Conservation (phyloP, 768 basidiomycete species). For the Trametes elegans region DNA sequence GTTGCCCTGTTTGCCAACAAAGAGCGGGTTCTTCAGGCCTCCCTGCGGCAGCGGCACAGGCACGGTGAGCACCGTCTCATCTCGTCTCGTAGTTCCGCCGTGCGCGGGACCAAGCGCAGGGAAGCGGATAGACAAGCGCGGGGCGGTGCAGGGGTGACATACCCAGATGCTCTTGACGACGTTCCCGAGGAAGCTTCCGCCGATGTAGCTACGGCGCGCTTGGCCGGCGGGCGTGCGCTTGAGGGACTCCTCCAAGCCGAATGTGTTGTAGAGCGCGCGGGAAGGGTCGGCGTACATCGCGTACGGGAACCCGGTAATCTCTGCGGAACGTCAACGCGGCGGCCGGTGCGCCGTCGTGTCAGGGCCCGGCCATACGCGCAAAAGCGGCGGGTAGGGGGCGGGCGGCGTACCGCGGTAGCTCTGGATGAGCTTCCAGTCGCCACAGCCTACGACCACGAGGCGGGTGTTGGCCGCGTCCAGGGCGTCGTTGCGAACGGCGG, state of each 20-base stretch:
- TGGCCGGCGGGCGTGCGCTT: conserved; percentile 43
- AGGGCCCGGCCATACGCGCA: too few relatives aligned
- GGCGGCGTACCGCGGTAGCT: conserved; percentile 43
- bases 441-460: conserved; percentile 59
- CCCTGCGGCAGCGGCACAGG: conserved; percentile 13
- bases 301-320: conserved; percentile 44
- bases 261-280: conserved; percentile 51
- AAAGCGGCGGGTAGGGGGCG: neutral
- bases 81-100: too few relatives aligned
- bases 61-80: too few relatives aligned
- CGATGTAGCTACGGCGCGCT: conserved; percentile 46
- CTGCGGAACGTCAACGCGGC: conserved; percentile 26
- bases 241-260: conserved; percentile 59
- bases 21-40: conserved; percentile 38
- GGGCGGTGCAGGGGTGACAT: conserved; percentile 8
- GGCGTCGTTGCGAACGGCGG: conserved; percentile 38
- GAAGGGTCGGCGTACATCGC: conserved; percentile 66
- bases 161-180: conserved; percentile 47
- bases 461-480: conserved; percentile 39
- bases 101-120: too few relatives aligned
- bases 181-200: conserved; percentile 29
- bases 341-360: neutral
- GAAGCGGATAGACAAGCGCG: neutral
- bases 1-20: conserved; percentile 63
- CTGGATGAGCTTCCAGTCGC: conserved; percentile 50